Conservation (phyloP, 495 filamentous ascomycete genomes). For the Aspergillus incahuasiensis region DNA sequence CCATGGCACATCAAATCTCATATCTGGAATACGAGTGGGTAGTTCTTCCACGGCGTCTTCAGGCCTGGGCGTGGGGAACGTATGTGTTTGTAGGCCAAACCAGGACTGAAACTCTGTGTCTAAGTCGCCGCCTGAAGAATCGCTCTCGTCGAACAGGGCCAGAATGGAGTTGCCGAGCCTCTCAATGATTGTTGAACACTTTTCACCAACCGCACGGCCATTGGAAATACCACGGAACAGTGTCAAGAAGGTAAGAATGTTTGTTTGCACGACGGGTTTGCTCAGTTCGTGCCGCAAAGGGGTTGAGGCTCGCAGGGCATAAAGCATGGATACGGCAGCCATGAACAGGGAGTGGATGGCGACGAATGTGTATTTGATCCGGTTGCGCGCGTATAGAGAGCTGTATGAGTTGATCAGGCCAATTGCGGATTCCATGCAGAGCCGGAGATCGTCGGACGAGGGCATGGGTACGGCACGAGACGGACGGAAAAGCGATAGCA, state of each 20-base stretch:
- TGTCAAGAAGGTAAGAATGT: conserved; percentile 11
- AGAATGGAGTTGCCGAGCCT: conserved; percentile 3
- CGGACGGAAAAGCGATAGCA: conserved; percentile 9
- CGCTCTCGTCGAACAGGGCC: too few relatives aligned
- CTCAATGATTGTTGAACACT: conserved; percentile 8
- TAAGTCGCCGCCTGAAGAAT: neutral
- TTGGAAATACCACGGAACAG: conserved; percentile 12
- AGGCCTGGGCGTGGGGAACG: neutral
- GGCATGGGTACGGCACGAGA: conserved; percentile 8
- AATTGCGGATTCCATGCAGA: conserved; percentile 10
- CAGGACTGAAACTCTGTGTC: neutral
- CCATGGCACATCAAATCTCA: neutral
- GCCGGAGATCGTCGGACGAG: conserved; percentile 5
- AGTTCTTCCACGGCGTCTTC: neutral
- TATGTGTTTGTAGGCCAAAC: neutral
- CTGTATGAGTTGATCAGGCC: conserved; percentile 12
- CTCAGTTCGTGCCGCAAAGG: conserved; percentile 9
- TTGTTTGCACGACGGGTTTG: conserved; percentile 9
- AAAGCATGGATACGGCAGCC: conserved; percentile 12
- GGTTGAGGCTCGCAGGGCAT: conserved; percentile 9
- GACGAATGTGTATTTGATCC: conserved; percentile 12
- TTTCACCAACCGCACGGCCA: conserved; percentile 8
- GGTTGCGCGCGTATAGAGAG: conserved; percentile 9
- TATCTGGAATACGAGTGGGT: neutral
- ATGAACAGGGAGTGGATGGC: conserved; percentile 12